A percentile compares a stretch with the other conserved stretches of the same genome.
Evolutionary conservation across 768 basidiomycete species (phyloP).

Genomic region (Cystobasidium onofrii): DNA sequence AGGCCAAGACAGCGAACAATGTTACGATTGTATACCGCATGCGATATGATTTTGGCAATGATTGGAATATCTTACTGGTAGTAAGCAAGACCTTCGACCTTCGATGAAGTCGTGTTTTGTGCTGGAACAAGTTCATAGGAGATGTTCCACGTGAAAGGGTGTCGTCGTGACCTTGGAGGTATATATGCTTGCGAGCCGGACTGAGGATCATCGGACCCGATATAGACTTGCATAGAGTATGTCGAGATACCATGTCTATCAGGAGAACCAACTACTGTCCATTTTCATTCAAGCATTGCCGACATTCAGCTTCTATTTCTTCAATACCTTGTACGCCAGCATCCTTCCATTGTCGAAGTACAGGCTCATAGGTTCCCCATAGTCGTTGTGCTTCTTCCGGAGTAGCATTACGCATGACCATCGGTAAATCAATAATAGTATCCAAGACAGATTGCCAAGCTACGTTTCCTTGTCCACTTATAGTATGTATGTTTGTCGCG

Average conservation of each 20-base stretch:
- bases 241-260: too few species aligned
- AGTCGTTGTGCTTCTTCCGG: constrained; percentile 28
- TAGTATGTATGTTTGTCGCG: neutral
- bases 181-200: too few species aligned
- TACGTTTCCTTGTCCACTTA: neutral
- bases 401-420: constrained; percentile 2
- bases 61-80: too few species aligned
- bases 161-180: too few species aligned
- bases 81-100: too few species aligned
- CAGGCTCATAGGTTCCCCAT: constrained; percentile 41
- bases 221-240: too few species aligned
- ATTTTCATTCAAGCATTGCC: constrained; percentile 34
- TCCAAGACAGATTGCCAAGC: constrained; percentile 12
- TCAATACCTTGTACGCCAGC: constrained; percentile 36
- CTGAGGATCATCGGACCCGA: too few species aligned
- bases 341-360: constrained; percentile 39
- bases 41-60: neutral
- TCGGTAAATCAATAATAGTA: constrained; percentile 7
- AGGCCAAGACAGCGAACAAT: neutral
- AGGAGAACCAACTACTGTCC: neutral
- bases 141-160: too few species aligned
- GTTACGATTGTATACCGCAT: neutral
- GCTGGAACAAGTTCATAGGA: too few species aligned
- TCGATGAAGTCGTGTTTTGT: too few species aligned
- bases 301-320: constrained; percentile 39